Percentiles rank a stretch among this genome's conserved stretches.
phyloP scores from a whole-genome alignment of 208 protist species.

The Trichomonas tenax region DNA sequence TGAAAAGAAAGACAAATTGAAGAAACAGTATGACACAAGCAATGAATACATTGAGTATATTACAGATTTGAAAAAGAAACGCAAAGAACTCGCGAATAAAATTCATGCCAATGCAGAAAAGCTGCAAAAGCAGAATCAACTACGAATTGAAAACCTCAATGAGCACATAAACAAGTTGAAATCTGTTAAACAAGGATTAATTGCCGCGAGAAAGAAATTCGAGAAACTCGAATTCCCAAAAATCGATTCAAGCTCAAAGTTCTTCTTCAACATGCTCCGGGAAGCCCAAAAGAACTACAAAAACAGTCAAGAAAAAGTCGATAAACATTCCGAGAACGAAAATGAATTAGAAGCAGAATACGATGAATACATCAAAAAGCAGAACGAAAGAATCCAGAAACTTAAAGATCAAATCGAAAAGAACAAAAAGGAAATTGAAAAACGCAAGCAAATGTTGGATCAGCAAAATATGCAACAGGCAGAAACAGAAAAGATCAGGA shows the following conservation, averaged over 20 bases:
- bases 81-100: neutral
- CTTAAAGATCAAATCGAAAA: neutral
- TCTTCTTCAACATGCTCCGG: neutral
- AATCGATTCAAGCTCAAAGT: neutral
- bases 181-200: neutral
- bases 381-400: neutral
- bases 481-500: neutral
- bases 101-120: neutral
- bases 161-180: neutral
- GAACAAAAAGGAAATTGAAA: neutral
- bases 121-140: neutral
- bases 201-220: neutral
- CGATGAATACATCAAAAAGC: neutral
- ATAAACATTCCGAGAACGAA: neutral
- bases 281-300: neutral
- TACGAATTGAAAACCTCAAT: neutral
- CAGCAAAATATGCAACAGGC: neutral
- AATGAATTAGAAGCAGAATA: neutral
- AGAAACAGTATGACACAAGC: neutral
- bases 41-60: neutral
- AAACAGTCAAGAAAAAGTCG: neutral
- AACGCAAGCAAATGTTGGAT: neutral
- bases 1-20: neutral
- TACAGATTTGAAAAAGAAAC: neutral
- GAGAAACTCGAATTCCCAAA: neutral